Conservation (phyloP, 345 rosid species). For the Boechera retrofracta region DNA sequence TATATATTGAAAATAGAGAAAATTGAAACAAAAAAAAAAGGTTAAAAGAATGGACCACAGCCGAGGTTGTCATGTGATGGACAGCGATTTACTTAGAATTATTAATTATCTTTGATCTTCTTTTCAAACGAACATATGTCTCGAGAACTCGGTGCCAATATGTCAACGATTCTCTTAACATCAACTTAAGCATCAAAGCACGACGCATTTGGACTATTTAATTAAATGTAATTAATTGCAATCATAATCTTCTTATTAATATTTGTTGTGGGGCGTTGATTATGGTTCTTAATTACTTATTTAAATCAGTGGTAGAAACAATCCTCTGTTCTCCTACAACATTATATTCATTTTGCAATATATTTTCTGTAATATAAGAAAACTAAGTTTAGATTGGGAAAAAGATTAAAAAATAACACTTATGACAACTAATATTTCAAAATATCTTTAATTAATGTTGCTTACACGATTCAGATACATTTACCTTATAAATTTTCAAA, state of each 20-base stretch:
- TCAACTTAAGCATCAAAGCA: slow-evolving; percentile 40
- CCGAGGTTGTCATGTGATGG: slow-evolving; percentile 41
- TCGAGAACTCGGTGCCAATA: slow-evolving; percentile 43
- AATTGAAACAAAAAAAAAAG: not conserved
- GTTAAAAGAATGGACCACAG: slow-evolving; percentile 16
- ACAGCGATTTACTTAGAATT: slow-evolving; percentile 25
- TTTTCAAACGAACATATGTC: slow-evolving; percentile 42
- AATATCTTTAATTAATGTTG: too few relatives aligned
- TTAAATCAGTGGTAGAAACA: not conserved
- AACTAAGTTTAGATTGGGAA: too few relatives aligned
- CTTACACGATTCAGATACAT: too few relatives aligned
- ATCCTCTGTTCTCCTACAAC: not conserved
- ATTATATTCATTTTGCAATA: too few relatives aligned
- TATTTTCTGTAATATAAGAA: too few relatives aligned
- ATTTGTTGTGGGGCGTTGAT: slow-evolving; percentile 14
- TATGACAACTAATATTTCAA: too few relatives aligned
- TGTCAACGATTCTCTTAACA: slow-evolving; percentile 46
- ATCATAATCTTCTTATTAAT: slow-evolving; percentile 6
- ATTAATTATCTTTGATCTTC: slow-evolving; percentile 22
- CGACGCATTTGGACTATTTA: slow-evolving; percentile 30
- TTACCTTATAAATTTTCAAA: too few relatives aligned
- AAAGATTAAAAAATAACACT: too few relatives aligned
- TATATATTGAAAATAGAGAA: not conserved
- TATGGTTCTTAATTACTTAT: slow-evolving; percentile 24
- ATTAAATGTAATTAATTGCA: slow-evolving; percentile 15